Evolutionary conservation across 768 basidiomycete genomes (phyloP).

Genomic region (Auricularia heimuer): DNA sequence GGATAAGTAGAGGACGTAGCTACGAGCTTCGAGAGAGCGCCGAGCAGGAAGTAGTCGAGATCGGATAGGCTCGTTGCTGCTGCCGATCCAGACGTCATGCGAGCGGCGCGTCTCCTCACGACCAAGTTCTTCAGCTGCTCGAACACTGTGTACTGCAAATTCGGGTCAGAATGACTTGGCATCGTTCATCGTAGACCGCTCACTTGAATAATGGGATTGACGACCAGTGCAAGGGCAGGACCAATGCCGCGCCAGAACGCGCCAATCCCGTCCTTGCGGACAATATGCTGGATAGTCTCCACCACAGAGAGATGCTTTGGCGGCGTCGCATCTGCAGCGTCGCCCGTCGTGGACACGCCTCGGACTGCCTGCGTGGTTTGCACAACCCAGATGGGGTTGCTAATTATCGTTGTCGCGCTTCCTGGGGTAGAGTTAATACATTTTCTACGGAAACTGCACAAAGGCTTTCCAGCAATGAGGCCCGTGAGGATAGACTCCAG

Average conservation of each 20-base stretch:
- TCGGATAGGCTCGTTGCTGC: conserved; percentile 53
- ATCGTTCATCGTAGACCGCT: conserved; percentile 1
- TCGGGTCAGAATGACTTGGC: not conserved
- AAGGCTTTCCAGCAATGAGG: conserved; percentile 62
- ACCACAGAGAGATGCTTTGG: conserved; percentile 49
- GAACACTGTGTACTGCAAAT: conserved; percentile 75
- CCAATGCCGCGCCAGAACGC: conserved; percentile 92
- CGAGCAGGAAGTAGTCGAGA: conserved; percentile 90
- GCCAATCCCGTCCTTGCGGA: conserved; percentile 62
- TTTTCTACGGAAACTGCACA: not conserved
- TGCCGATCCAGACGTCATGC: conserved; percentile 31
- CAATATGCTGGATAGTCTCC: conserved; percentile 58
- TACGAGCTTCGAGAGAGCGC: conserved; percentile 80
- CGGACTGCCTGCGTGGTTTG: conserved; percentile 61
- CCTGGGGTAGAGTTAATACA: conserved; percentile 34
- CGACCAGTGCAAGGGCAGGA: conserved; percentile 85
- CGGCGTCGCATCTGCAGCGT: conserved; percentile 19
- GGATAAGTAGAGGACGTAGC: conserved; percentile 59
- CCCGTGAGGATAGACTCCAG: conserved; percentile 86
- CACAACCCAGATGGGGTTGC: conserved; percentile 95
- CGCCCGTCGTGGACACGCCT: conserved; percentile 14
- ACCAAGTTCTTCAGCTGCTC: conserved; percentile 89
- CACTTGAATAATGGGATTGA: conserved; percentile 81
- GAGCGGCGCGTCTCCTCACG: conserved; percentile 49
- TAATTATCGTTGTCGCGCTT: conserved; percentile 76